A percentile compares a stretch with the other conserved stretches of the same genome.
Evolutionary conservation across 331 rosid species (phyloP).

Genomic region (Pyracantha coccinea): DNA sequence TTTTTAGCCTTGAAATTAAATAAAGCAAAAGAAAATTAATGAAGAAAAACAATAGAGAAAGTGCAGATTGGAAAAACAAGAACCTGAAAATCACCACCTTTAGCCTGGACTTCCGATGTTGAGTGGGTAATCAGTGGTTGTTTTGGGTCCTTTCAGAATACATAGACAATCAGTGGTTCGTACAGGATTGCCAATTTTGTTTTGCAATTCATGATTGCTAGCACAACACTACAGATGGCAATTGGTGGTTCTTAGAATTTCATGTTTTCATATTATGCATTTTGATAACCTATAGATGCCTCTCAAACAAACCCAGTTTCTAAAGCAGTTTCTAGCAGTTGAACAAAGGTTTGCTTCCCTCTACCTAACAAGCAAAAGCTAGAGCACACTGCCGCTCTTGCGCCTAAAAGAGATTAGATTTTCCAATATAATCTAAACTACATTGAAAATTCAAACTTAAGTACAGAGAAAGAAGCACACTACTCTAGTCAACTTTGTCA

Average conservation of each 20-base stretch:
- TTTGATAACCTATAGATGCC: not conserved
- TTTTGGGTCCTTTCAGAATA: not conserved
- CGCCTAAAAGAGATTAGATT: not conserved
- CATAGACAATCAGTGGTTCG: not conserved
- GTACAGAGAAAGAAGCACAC: not conserved
- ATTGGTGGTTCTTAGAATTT: not conserved
- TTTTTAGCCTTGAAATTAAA: too few relatives aligned
- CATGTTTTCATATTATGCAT: not conserved
- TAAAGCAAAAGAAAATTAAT: too few relatives aligned
- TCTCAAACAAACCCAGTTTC: not conserved
- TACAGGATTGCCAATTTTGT: not conserved
- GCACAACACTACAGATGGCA: not conserved
- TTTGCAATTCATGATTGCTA: not conserved
- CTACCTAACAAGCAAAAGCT: not conserved
- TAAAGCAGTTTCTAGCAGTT: not conserved
- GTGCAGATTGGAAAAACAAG: too few relatives aligned
- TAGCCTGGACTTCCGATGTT: too few relatives aligned
- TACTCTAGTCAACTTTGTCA: not conserved
- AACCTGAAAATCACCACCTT: too few relatives aligned
- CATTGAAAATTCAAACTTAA: too few relatives aligned
- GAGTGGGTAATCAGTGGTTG: not conserved
- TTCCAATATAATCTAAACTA: too few relatives aligned
- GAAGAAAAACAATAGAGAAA: too few relatives aligned
- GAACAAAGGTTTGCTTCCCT: not conserved
- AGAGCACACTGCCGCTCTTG: not conserved